Conservation (phyloP, 2,329 filamentous ascomycete genomes). For the Aureobasidium sp. region DNA sequence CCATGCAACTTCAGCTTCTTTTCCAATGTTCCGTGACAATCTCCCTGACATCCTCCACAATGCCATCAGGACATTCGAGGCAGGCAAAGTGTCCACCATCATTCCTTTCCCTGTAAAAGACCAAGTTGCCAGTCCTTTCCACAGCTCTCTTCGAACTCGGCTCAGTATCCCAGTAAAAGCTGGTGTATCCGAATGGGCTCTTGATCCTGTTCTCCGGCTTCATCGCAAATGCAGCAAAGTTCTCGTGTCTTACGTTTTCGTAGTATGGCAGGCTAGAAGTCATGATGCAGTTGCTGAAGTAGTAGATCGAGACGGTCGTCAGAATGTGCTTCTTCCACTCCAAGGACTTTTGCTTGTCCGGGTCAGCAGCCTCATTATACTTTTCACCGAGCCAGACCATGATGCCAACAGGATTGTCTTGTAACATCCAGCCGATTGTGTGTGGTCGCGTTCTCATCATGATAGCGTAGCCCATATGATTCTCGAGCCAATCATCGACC, state of each 20-base stretch:
- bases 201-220: conserved; percentile 32
- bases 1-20: neutral
- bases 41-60: conserved; percentile 26
- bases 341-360: conserved; percentile 27
- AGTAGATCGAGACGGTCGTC: conserved; percentile 31
- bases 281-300: conserved; percentile 34
- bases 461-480: conserved; percentile 38
- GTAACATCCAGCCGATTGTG: conserved; percentile 37
- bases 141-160: conserved; percentile 31
- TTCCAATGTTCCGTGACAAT: conserved; percentile 17
- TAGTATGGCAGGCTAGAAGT: conserved; percentile 34
- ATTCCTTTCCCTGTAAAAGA: conserved; percentile 30
- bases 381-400: conserved; percentile 42
- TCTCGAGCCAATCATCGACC: conserved; percentile 32
- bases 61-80: conserved; percentile 25
- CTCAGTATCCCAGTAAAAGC: conserved; percentile 33
- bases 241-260: conserved; percentile 34
- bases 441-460: conserved; percentile 38
- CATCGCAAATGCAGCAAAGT: conserved; percentile 32
- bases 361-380: conserved; percentile 34
- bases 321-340: conserved; percentile 30
- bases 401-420: conserved; percentile 39
- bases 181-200: conserved; percentile 33
- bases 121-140: conserved; percentile 31
- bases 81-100: conserved; percentile 26